These are phyloP conservation scores for Alternaria incomplexa DNA, from an alignment of 2,329 filamentous ascomycete genomes.

Conservation along the genomic window DNA sequence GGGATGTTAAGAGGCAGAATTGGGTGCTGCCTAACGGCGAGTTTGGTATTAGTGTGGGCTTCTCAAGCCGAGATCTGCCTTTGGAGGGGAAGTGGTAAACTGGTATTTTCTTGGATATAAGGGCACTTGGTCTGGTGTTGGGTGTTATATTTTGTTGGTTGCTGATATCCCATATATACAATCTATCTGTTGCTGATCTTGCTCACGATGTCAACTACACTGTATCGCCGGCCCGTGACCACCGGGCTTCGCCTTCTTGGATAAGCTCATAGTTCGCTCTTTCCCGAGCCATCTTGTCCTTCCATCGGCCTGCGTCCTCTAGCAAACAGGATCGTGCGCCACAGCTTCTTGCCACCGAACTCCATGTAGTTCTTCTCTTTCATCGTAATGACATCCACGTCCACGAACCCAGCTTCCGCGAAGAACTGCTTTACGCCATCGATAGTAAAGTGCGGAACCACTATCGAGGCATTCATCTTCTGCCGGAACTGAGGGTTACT, in stretches of 20 bases:
- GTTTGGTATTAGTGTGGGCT: slow-evolving; percentile 41
- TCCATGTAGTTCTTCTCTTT: slow-evolving; percentile 58
- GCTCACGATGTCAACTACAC: not conserved
- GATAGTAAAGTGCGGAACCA: slow-evolving; percentile 70
- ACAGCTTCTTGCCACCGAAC: slow-evolving; percentile 46
- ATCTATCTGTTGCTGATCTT: not conserved
- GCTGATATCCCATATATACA: not conserved
- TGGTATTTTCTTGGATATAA: not conserved
- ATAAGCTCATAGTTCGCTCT: slow-evolving; percentile 31
- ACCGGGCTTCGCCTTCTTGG: not conserved
- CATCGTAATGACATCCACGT: slow-evolving; percentile 65
- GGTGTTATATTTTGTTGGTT: not conserved
- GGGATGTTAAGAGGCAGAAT: slow-evolving; percentile 49
- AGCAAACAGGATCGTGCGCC: slow-evolving; percentile 59
- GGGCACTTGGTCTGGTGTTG: not conserved
- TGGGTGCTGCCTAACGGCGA: slow-evolving; percentile 49
- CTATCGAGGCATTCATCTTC: slow-evolving; percentile 61
- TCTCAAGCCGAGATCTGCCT: slow-evolving; percentile 42
- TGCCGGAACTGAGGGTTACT: slow-evolving; percentile 13
- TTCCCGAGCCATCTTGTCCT: slow-evolving; percentile 14
- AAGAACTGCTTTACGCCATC: slow-evolving; percentile 67
- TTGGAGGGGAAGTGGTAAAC: slow-evolving; percentile 40
- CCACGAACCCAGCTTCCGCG: slow-evolving; percentile 62
- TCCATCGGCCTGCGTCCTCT: slow-evolving; percentile 53
- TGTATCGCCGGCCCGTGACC: not conserved